Base-by-base conservation (phyloP, 345 rosid genomes). In the Eucalyptus tenuipes region DNA sequence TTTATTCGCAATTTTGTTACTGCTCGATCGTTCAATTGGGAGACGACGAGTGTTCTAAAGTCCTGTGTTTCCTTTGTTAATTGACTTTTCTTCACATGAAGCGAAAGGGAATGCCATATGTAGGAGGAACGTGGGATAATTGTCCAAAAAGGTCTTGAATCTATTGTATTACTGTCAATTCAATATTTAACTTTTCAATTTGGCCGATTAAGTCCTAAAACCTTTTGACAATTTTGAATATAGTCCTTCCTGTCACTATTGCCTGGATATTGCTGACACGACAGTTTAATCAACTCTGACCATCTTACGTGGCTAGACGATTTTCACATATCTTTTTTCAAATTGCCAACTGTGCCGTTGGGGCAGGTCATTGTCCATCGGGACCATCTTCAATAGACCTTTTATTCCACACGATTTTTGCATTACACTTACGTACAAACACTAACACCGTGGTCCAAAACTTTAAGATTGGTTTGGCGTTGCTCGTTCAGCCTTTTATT, bases 221-320 rank as follows among this genome's bases (percentile, higher is more conserved):
- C 2, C 27, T 29, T n/a, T n/a, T 6, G 18, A n/a, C 40, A 16
- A 64, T n/a, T 71, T 33, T 71, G 4, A 71, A 33, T 68, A 10
- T 18, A 5, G 2, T 37, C 7, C 0, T 17, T 31, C 10, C 7
- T 10, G 44, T 5, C 2, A 33, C 17, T 68, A 16, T 33, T 68
- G 80, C 2, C 0, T 1, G 2, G 22, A 33, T 17, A 16, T 68
- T 33, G 7, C 2, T 59, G 13, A 10, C 6, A 1, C 1, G 13
- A 13, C 3, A 8, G 8, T 52, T 17, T 52, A 18, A 20, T 18
- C 57, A 52, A 57, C 64, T 5, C 2, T 13, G 13, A 2, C 1
- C 6, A 12, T 57, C 1, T 10, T 10, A 24, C 5, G 37, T 64
- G 22, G 5, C 24, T 66, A 14, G 17, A 66, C 3, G 11, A 66